Base-by-base conservation (phyloP, 148 eudicot genomes). In the Camellia japonica region DNA sequence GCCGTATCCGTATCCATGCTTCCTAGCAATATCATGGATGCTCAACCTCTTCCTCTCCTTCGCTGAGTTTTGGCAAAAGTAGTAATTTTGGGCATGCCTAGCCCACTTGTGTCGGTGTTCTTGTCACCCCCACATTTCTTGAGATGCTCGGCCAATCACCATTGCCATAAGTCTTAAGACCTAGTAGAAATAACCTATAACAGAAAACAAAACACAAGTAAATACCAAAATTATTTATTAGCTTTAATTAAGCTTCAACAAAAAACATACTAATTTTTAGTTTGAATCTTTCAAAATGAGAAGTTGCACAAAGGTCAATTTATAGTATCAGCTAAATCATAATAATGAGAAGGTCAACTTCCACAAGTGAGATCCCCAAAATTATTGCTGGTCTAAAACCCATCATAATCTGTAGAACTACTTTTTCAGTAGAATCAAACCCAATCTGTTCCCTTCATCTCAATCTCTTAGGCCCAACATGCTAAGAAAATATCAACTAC, bases 21-120 rank as follows among this genome's bases (percentile, higher is more conserved):
- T n/a, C n/a, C n/a, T n/a, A n/a, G n/a, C n/a, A 77, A 91, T 91
- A 77, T 91, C 94, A 41, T 91, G 94, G 51, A 91, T 91, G 86
- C 94, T 91, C 19, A 90, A 89, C 68, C 94, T 86, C 78, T 91
- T 91, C 74, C 94, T 76, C 75, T 91, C 94, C 77, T 89, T 91
- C 79, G 77, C 87, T 5, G 91, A 83, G 78, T 75, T 85, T 67
- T 88, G 94, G 46, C 94, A 88, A 30, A 91, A 8, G 12, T 15
- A 9, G 0, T 16, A 9, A 16, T 16, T 58, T 10, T 9, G 11
- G 11, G 13, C 11, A 9, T 58, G 13, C 16, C 13, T 16, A 58
- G 16, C 62, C 16, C 62, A 58, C 13, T 10, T 16, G 16, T 10
- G 13, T 1, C 16, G 13, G 11, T 58, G 13, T 58, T 0, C 16